These are phyloP conservation scores for Aspergillus pseudoviridinutans DNA, from an alignment of 2,329 filamentous ascomycete species.

Conservation along the genomic window DNA sequence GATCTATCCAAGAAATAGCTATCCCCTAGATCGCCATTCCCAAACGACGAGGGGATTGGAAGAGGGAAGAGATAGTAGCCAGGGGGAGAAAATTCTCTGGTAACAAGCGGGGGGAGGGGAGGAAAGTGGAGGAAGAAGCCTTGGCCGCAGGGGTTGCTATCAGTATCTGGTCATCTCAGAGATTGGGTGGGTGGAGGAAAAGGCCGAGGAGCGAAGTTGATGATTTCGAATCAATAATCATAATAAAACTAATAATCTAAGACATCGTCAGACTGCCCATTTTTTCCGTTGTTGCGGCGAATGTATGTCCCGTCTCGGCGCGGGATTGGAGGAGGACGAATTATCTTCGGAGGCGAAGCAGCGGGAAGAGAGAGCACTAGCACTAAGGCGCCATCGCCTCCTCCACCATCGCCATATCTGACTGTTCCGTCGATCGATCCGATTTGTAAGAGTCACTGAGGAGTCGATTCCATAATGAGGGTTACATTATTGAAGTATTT, in stretches of 20 bases:
- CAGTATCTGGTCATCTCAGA: neutral
- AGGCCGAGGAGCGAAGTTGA: neutral
- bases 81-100: neutral
- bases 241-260: neutral
- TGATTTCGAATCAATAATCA: neutral
- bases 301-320: no score
- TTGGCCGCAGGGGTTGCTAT: neutral
- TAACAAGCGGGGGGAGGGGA: slow-evolving; percentile 3
- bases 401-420: neutral
- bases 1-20: neutral
- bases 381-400: neutral
- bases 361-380: neutral
- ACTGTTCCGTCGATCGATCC: neutral
- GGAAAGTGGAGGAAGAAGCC: neutral
- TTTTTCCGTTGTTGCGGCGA: no score
- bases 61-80: neutral
- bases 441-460: neutral
- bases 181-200: neutral
- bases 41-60: slow-evolving; percentile 3
- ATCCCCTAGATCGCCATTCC: neutral
- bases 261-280: no score
- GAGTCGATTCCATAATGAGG: no score
- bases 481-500: neutral
- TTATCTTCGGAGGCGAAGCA: neutral
- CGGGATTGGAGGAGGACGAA: neutral